Conservation (phyloP, 179 eudicot genomes). For the Amaranthus tricolor region DNA sequence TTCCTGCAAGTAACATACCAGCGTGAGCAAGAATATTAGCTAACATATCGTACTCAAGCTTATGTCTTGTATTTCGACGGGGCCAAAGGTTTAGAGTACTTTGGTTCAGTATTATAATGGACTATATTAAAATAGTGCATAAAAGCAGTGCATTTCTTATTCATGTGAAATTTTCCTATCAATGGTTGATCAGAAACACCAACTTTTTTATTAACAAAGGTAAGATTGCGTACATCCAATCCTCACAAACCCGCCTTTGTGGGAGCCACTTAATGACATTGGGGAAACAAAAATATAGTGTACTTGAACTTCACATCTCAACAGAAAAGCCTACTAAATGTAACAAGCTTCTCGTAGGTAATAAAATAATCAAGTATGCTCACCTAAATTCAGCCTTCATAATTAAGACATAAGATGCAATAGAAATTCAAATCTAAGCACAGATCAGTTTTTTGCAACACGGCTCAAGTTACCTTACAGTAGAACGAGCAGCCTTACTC, state of each 20-base stretch:
- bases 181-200: no score
- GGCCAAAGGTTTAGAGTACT: no score
- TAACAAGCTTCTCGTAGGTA: not conserved
- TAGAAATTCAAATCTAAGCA: not conserved
- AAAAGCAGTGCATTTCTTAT: no score
- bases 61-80: no score
- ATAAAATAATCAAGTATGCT: not conserved
- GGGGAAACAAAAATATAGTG: no score
- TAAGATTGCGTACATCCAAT: no score
- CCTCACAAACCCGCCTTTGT: no score
- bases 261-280: no score
- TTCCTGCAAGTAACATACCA: constrained; percentile 17
- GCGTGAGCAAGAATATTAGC: constrained; percentile 2
- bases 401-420: not conserved
- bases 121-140: no score
- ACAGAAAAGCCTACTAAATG: not conserved
- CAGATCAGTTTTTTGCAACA: not conserved
- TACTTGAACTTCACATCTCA: not conserved
- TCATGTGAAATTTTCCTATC: no score
- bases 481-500: constrained; percentile 18
- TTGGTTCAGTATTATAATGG: no score
- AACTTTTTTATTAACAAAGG: no score
- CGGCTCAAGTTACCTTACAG: constrained; percentile 19
- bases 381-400: not conserved
- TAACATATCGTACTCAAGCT: not conserved